Conservation (phyloP, 2,329 filamentous ascomycete genomes). For the Aureobasidium sp. region DNA sequence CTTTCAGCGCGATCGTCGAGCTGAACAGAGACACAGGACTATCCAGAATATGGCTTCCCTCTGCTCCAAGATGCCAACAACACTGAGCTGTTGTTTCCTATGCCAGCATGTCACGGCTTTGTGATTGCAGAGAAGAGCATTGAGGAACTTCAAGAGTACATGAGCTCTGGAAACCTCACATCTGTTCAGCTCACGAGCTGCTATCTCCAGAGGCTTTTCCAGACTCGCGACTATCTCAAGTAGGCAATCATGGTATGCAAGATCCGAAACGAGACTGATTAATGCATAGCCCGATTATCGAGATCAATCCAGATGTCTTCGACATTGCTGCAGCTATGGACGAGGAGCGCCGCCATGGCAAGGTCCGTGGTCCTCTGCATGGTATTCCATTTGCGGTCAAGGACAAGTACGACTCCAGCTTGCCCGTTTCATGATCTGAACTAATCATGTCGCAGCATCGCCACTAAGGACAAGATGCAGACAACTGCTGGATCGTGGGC, state of each 20-base stretch:
- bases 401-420: slow-evolving; percentile 44
- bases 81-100: slow-evolving; percentile 47
- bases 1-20: neutral
- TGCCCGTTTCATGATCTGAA: neutral
- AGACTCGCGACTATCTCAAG: slow-evolving; percentile 60
- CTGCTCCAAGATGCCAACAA: slow-evolving; percentile 21
- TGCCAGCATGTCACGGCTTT: slow-evolving; percentile 55
- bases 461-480: slow-evolving; percentile 61
- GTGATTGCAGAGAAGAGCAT: slow-evolving; percentile 63
- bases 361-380: slow-evolving; percentile 59
- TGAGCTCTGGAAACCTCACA: slow-evolving; percentile 50
- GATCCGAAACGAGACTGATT: neutral
- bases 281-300: slow-evolving; percentile 43
- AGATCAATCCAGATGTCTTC: slow-evolving; percentile 62
- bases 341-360: slow-evolving; percentile 49
- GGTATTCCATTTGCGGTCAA: slow-evolving; percentile 71
- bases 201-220: slow-evolving; percentile 54
- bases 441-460: slow-evolving; percentile 36
- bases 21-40: slow-evolving; percentile 17
- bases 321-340: slow-evolving; percentile 56
- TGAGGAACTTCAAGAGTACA: slow-evolving; percentile 55
- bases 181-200: slow-evolving; percentile 54
- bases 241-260: slow-evolving; percentile 27
- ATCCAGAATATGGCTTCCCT: slow-evolving; percentile 27
- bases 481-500: slow-evolving; percentile 66